Conservation (phyloP, 129 eudicot species). For the Mikania micrantha region DNA sequence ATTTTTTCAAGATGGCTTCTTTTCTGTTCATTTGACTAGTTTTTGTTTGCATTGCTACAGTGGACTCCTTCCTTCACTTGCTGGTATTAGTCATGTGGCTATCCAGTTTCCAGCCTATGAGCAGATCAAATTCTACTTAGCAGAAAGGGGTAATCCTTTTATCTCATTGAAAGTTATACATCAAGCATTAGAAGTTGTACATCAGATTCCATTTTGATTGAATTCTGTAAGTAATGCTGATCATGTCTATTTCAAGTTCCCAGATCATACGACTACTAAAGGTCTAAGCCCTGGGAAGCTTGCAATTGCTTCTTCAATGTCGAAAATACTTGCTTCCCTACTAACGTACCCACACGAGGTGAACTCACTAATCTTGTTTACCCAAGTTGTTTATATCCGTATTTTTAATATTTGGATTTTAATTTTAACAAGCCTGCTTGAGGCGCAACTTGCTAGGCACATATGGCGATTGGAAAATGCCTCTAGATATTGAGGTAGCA, state of each 20-base stretch:
- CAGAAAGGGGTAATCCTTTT: constrained; percentile 55
- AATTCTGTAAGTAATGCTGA: constrained; percentile 31
- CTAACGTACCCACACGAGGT: constrained; percentile 96
- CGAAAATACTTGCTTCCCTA: constrained; percentile 82
- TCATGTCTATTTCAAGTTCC: constrained; percentile 25
- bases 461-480: no score
- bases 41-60: constrained; percentile 25
- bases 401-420: not conserved
- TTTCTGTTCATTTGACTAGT: not conserved
- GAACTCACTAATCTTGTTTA: not conserved
- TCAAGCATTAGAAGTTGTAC: not conserved
- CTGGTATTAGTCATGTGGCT: constrained; percentile 93
- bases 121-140: constrained; percentile 66
- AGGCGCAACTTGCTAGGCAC: no score
- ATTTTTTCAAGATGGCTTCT: not conserved
- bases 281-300: constrained; percentile 67
- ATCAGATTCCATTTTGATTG: not conserved
- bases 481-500: no score
- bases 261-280: constrained; percentile 54
- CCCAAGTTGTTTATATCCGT: not conserved
- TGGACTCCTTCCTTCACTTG: constrained; percentile 96
- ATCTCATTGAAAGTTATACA: constrained; percentile 2
- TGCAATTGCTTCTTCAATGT: constrained; percentile 80
- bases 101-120: constrained; percentile 98
- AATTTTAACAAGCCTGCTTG: not conserved